phyloP scores from a whole-genome alignment of 805 yeast genomes.

The Starmera caribaea region DNA sequence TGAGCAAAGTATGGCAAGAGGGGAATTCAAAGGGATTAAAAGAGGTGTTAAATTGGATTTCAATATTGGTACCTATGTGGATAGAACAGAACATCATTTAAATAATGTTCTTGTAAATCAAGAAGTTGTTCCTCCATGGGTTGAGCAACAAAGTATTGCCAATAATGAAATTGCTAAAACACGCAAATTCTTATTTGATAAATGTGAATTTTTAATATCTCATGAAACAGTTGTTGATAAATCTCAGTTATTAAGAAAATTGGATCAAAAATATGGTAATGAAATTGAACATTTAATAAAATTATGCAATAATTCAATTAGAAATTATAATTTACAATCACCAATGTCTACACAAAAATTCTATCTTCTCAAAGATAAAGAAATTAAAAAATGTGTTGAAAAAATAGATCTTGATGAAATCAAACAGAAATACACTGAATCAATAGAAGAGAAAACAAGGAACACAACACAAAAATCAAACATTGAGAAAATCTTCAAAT shows the following conservation, averaged over 20 bases:
- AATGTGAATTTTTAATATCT: slow-evolving; percentile 24
- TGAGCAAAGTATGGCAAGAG: slow-evolving; percentile 62
- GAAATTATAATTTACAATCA: slow-evolving; percentile 57
- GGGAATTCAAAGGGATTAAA: slow-evolving; percentile 53
- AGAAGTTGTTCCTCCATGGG: slow-evolving; percentile 85
- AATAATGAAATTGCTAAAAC: slow-evolving; percentile 37
- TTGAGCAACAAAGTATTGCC: slow-evolving; percentile 62
- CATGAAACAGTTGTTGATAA: slow-evolving; percentile 1
- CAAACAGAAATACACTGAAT: background rate
- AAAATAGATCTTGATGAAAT: slow-evolving; percentile 19
- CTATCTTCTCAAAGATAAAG: slow-evolving; percentile 37
- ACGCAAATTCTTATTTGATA: slow-evolving; percentile 31
- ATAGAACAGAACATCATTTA: slow-evolving; percentile 65
- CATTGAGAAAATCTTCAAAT: background rate
- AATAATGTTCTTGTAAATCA: slow-evolving; percentile 69
- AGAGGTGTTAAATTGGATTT: slow-evolving; percentile 53
- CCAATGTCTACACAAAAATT: slow-evolving; percentile 49
- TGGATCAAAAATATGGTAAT: slow-evolving; percentile 9
- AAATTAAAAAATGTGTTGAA: slow-evolving; percentile 29
- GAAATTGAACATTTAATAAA: slow-evolving; percentile 23
- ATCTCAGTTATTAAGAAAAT: slow-evolving; percentile 4
- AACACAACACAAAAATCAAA: background rate
- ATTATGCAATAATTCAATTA: slow-evolving; percentile 35
- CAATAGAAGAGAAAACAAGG: background rate
- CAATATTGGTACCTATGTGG: slow-evolving; percentile 45